These are phyloP conservation scores for Metarhizium album DNA, from an alignment of 2,329 filamentous ascomycete genomes.

Conservation along the genomic window DNA sequence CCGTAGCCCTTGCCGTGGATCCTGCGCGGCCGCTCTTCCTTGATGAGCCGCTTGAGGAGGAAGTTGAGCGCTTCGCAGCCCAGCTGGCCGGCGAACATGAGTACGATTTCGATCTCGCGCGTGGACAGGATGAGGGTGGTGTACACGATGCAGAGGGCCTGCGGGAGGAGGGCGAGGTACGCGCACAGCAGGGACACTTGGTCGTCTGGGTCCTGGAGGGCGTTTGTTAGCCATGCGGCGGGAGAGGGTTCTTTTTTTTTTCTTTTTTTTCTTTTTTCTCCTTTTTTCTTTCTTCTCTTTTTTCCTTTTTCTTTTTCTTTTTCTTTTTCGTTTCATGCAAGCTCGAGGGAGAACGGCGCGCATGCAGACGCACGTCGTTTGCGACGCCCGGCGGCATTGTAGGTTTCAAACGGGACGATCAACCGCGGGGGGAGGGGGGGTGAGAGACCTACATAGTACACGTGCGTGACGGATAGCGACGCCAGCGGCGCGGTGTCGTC, in stretches of 20 bases:
- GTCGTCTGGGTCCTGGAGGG: conserved; percentile 67
- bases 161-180: conserved; percentile 87
- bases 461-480: conserved; percentile 88
- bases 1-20: conserved; percentile 90
- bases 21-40: conserved; percentile 78
- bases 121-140: conserved; percentile 83
- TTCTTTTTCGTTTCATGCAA: too few relatives aligned
- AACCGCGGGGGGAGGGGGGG: too few relatives aligned
- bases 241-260: too few relatives aligned
- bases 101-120: conserved; percentile 75
- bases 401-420: background rate
- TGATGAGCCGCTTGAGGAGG: conserved; percentile 77
- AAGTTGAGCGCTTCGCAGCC: conserved; percentile 89
- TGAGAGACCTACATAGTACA: conserved; percentile 71
- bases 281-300: too few relatives aligned
- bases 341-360: too few relatives aligned
- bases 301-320: too few relatives aligned
- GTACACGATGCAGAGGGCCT: conserved; percentile 84
- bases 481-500: conserved; percentile 50
- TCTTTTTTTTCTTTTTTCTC: too few relatives aligned
- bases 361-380: too few relatives aligned
- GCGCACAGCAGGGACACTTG: conserved; percentile 78
- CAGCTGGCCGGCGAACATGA: conserved; percentile 89
- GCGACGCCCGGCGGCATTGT: too few relatives aligned
- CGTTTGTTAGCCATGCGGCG: background rate